These are phyloP conservation scores for Kurtzmaniella fragi DNA, from an alignment of 805 yeast genomes.

Conservation along the genomic window DNA sequence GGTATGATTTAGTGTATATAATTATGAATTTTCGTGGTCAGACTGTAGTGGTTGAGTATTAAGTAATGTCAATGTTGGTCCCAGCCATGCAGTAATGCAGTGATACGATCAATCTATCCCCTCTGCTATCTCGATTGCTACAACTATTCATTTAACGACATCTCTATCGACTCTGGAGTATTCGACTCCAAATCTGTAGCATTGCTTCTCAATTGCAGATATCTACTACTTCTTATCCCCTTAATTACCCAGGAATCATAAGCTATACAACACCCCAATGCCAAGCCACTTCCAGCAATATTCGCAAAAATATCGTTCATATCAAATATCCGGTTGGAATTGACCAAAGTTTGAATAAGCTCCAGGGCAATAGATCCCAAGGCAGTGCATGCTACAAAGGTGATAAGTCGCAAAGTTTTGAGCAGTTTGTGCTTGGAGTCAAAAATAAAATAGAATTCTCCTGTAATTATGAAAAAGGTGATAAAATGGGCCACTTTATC, in stretches of 20 bases:
- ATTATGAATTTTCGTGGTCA: too few species aligned
- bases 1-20: too few species aligned
- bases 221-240: slow-evolving; percentile 2
- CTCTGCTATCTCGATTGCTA: too few species aligned
- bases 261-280: slow-evolving; percentile 5
- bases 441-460: slow-evolving; percentile 42
- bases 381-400: slow-evolving; percentile 41
- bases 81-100: too few species aligned
- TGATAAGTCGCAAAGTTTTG: slow-evolving; percentile 25
- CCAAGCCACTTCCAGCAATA: slow-evolving; percentile 29
- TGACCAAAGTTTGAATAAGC: slow-evolving; percentile 40
- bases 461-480: slow-evolving; percentile 44
- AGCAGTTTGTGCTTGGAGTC: slow-evolving; percentile 28
- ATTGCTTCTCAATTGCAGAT: slow-evolving; percentile 2
- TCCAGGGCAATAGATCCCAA: slow-evolving; percentile 49
- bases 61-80: too few species aligned
- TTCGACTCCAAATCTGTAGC: not conserved
- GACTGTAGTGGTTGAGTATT: too few species aligned
- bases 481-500: slow-evolving; percentile 50
- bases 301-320: slow-evolving; percentile 38
- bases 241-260: slow-evolving; percentile 5
- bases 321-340: slow-evolving; percentile 47
- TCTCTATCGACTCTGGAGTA: not conserved
- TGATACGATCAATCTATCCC: too few species aligned
- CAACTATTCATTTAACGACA: slow-evolving; percentile 2